These are phyloP conservation scores for Globisporangium takayamanum DNA, from an alignment of 352 stramenopile genomes.

Conservation along the genomic window DNA sequence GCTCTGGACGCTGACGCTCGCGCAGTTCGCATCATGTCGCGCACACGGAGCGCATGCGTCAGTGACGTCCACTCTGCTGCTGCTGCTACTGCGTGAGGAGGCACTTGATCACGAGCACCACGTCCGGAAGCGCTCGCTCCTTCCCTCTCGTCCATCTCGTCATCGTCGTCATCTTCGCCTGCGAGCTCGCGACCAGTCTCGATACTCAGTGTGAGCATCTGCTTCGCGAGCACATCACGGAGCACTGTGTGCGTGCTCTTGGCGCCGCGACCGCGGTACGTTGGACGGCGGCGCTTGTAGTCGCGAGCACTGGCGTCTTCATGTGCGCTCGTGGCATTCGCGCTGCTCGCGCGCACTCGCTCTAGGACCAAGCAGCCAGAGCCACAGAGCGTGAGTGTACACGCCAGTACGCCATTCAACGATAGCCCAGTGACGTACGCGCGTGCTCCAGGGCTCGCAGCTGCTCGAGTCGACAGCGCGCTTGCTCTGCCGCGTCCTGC, in stretches of 20 bases:
- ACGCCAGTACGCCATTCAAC: background rate
- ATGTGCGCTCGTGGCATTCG: conserved; percentile 3
- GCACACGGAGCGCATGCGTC: conserved; percentile 16
- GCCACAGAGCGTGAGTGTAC: background rate
- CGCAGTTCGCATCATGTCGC: conserved; percentile 13
- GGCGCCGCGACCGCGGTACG: conserved; percentile 38
- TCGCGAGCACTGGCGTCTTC: conserved; percentile 6
- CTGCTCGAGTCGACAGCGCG: background rate
- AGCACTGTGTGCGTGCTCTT: conserved; percentile 34
- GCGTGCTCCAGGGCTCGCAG: conserved; percentile 5
- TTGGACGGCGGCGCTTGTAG: conserved; percentile 51
- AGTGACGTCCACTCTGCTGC: conserved; percentile 9
- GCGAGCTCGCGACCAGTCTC: conserved; percentile 30
- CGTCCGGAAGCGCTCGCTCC: background rate
- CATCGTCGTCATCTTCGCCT: background rate
- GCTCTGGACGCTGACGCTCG: background rate
- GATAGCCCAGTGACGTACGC: background rate
- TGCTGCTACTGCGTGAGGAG: background rate
- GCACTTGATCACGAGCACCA: background rate
- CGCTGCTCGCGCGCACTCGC: background rate
- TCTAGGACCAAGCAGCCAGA: background rate
- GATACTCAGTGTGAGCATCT: conserved; percentile 52
- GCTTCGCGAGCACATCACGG: conserved; percentile 57
- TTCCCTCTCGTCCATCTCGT: background rate
- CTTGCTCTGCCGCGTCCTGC: background rate